phyloP scores from a whole-genome alignment of 805 yeast species.

The Barnettozyma botsteinii region DNA sequence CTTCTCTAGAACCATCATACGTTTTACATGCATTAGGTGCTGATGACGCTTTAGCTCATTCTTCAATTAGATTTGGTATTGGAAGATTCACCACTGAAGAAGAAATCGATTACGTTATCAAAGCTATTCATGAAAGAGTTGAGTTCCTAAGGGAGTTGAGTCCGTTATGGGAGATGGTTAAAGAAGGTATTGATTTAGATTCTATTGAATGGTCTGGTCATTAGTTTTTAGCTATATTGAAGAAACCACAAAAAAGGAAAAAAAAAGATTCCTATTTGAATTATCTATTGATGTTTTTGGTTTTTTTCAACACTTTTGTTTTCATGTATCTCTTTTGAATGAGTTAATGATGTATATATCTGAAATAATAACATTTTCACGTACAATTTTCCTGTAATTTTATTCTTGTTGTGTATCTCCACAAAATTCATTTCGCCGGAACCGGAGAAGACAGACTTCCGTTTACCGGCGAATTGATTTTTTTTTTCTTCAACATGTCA shows the following conservation, averaged over 20 bases:
- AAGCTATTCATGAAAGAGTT: constrained; percentile 85
- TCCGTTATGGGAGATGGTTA: constrained; percentile 99
- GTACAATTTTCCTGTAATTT: too few relatives aligned
- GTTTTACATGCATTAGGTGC: constrained; percentile 96
- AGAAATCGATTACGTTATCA: constrained; percentile 88
- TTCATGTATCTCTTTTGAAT: too few relatives aligned
- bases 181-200: constrained; percentile 92
- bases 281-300: not conserved
- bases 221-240: constrained; percentile 30
- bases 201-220: constrained; percentile 98
- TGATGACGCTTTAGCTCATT: constrained; percentile 96
- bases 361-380: too few relatives aligned
- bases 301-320: too few relatives aligned
- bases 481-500: not conserved
- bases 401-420: too few relatives aligned
- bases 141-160: constrained; percentile 85
- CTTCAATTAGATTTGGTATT: constrained; percentile 95
- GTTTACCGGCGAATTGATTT: not conserved
- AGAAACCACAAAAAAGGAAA: too few relatives aligned
- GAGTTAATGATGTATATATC: too few relatives aligned
- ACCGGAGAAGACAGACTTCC: not conserved
- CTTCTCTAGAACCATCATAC: constrained; percentile 95
- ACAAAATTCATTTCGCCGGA: not conserved
- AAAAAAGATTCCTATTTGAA: too few relatives aligned
- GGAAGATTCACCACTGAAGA: constrained; percentile 97